Percentiles rank a stretch among this genome's conserved stretches.
Evolutionary conservation across 495 filamentous ascomycete genomes (phyloP).

Genomic region (Xylaria sp.): DNA sequence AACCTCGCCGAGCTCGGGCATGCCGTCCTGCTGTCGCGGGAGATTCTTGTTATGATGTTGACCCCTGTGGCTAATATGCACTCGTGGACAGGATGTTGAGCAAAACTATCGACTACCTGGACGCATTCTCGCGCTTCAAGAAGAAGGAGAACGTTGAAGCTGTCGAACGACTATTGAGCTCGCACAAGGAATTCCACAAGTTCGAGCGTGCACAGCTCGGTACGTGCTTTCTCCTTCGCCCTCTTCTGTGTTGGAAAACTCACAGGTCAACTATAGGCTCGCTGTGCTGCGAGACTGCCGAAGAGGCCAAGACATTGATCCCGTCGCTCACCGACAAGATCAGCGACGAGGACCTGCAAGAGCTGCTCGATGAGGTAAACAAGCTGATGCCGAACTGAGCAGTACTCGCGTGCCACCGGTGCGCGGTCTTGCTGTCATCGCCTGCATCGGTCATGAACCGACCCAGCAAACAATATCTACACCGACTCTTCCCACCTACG

Average conservation of each 20-base stretch:
- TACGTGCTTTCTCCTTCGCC: constrained; percentile 49
- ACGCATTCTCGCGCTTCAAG: constrained; percentile 93
- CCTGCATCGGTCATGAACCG: background rate
- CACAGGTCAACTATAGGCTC: constrained; percentile 63
- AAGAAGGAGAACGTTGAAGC: constrained; percentile 91
- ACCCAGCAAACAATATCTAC: constrained; percentile 2
- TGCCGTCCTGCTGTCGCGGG: background rate
- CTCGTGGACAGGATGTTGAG: constrained; percentile 62
- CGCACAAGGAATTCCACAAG: constrained; percentile 78
- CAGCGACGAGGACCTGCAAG: constrained; percentile 81
- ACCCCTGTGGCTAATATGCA: constrained; percentile 10
- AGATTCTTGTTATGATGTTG: background rate
- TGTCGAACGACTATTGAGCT: constrained; percentile 80
- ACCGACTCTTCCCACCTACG: background rate
- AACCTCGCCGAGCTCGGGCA: background rate
- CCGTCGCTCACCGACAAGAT: constrained; percentile 90
- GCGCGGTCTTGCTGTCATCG: background rate
- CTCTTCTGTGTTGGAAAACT: constrained; percentile 23
- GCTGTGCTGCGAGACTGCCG: constrained; percentile 86
- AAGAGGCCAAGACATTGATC: constrained; percentile 96
- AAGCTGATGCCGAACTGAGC: constrained; percentile 63
- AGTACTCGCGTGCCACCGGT: background rate
- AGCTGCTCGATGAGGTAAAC: constrained; percentile 86
- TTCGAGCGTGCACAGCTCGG: constrained; percentile 95
- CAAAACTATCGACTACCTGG: constrained; percentile 89